Conservation (phyloP, 2,329 filamentous ascomycete species). For the Penicillium sp. region DNA sequence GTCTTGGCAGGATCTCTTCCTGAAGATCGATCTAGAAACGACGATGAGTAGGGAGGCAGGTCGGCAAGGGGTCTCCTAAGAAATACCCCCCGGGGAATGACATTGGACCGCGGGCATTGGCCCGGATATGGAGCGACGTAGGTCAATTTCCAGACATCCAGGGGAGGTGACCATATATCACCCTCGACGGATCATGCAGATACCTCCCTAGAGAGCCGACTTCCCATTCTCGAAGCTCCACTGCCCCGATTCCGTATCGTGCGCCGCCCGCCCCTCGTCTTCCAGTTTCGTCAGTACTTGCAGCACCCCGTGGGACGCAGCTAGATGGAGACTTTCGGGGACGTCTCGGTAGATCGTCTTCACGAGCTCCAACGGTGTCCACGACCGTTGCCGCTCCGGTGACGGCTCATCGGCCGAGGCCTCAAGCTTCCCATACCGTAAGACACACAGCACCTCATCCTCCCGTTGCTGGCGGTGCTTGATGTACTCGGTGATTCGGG, state of each 20-base stretch:
- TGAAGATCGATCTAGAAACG: too few relatives aligned
- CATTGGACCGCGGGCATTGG: too few relatives aligned
- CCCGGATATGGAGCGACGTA: too few relatives aligned
- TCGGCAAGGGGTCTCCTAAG: too few relatives aligned
- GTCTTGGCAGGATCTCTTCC: too few relatives aligned
- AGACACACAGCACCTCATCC: constrained; percentile 66
- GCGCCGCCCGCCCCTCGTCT: constrained; percentile 64
- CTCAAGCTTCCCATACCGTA: constrained; percentile 49
- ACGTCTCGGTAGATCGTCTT: constrained; percentile 80
- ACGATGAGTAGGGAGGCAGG: too few relatives aligned
- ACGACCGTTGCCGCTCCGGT: constrained; percentile 43
- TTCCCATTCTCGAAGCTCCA: constrained; percentile 32
- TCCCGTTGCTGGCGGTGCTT: constrained; percentile 76
- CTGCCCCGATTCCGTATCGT: constrained; percentile 28
- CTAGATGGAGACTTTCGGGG: constrained; percentile 68
- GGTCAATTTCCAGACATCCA: too few relatives aligned
- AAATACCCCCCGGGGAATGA: too few relatives aligned
- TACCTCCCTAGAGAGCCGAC: constrained; percentile 30
- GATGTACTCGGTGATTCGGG: constrained; percentile 78
- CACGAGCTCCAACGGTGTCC: constrained; percentile 79
- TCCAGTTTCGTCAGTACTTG: constrained; percentile 79
- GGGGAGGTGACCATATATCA: too few relatives aligned
- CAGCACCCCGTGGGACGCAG: constrained; percentile 71
- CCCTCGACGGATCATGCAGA: too few relatives aligned
- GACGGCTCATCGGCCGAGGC: constrained; percentile 32